Percentiles rank a stretch among this genome's conserved stretches.
phyloP scores from a whole-genome alignment of 352 stramenopile species.

The Phytophthora pistaciae region DNA sequence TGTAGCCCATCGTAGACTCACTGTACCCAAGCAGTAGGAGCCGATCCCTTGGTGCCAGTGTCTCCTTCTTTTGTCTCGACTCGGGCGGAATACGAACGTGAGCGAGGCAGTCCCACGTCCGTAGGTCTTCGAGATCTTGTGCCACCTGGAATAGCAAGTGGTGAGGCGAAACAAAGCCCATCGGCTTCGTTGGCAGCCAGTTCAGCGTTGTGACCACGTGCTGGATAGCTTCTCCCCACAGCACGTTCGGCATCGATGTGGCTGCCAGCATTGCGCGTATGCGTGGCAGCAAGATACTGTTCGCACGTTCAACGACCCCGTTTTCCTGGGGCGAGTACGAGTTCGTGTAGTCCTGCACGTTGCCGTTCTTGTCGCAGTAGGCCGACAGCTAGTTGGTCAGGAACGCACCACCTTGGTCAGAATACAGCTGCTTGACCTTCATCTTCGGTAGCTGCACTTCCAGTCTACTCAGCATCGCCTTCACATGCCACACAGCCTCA shows the following conservation, averaged over 20 bases:
- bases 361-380: constrained; percentile 1
- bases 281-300: not conserved
- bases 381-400: not conserved
- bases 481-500: constrained; percentile 13
- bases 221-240: constrained; percentile 4
- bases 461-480: constrained; percentile 4
- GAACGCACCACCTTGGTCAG: constrained; percentile 11
- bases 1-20: constrained; percentile 6
- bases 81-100: constrained; percentile 9
- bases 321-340: constrained; percentile 15
- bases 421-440: not conserved
- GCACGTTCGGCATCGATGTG: not conserved
- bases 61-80: constrained; percentile 13
- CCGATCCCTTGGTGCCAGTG: not conserved
- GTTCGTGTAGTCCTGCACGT: constrained; percentile 4
- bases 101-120: constrained; percentile 8
- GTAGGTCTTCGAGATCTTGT: constrained; percentile 1
- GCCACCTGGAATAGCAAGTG: not conserved
- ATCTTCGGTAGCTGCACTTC: constrained; percentile 1
- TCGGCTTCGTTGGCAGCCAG: not conserved
- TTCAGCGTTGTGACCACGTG: constrained; percentile 6
- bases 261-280: not conserved
- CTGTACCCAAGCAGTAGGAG: constrained; percentile 13
- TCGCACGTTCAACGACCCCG: not conserved
- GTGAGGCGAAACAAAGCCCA: not conserved